These are phyloP conservation scores for Fragosphaeria purpurea DNA, from an alignment of 2,329 filamentous ascomycete species.

Conservation along the genomic window DNA sequence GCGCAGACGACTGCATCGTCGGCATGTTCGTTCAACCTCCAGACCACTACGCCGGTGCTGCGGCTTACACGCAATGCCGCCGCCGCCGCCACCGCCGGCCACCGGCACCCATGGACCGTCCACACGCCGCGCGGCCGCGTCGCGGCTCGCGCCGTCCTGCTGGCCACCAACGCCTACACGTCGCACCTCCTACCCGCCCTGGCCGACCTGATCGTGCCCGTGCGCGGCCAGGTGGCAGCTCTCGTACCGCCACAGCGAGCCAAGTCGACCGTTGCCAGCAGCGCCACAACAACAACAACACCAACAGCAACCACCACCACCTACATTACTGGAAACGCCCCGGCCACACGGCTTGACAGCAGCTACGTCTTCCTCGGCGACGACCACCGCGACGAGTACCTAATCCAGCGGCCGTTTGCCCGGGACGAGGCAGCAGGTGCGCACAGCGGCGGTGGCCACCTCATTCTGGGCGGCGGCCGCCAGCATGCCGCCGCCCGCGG, in stretches of 20 bases:
- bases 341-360: conserved; percentile 31
- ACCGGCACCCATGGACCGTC: conserved; percentile 42
- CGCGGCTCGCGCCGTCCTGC: conserved; percentile 51
- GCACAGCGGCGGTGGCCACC: conserved; percentile 32
- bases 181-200: conserved; percentile 63
- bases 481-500: conserved; percentile 38
- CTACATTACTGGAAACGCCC: background rate
- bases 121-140: conserved; percentile 62
- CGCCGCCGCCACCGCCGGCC: conserved; percentile 7
- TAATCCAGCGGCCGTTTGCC: conserved; percentile 52
- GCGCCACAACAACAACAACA: conserved; percentile 1
- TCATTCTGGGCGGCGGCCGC: conserved; percentile 65
- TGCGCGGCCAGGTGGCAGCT: conserved; percentile 62
- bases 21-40: conserved; percentile 49
- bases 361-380: conserved; percentile 54
- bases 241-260: conserved; percentile 42
- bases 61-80: conserved; percentile 27
- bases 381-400: conserved; percentile 54
- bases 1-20: conserved; percentile 20
- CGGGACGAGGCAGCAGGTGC: background rate
- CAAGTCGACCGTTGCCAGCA: conserved; percentile 2
- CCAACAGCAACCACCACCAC: background rate
- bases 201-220: conserved; percentile 63
- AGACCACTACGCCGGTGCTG: conserved; percentile 61
- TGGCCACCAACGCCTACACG: conserved; percentile 80